Conservation (phyloP, 805 yeast genomes). For the Saccharomycopsis babjevae region DNA sequence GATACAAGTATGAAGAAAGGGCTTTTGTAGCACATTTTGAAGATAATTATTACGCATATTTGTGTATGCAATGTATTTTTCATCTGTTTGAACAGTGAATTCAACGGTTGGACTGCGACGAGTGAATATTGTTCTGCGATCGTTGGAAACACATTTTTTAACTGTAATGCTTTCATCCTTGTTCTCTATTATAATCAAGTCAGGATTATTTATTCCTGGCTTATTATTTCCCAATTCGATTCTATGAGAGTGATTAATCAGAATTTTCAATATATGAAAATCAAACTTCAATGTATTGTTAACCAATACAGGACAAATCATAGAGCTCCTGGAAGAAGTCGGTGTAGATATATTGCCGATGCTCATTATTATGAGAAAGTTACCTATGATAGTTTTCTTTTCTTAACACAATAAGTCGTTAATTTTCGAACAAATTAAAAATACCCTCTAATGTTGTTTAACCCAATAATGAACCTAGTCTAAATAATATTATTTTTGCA, state of each 20-base stretch:
- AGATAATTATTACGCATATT: not conserved
- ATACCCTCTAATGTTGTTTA: too few species aligned
- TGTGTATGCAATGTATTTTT: constrained; percentile 12
- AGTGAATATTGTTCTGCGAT: not conserved
- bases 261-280: not conserved
- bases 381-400: constrained; percentile 4
- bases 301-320: constrained; percentile 3
- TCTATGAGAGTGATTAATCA: not conserved
- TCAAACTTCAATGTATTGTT: constrained; percentile 1
- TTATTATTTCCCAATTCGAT: not conserved
- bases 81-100: constrained; percentile 15
- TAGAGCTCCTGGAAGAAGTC: not conserved
- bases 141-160: not conserved
- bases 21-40: not conserved
- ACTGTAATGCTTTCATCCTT: not conserved
- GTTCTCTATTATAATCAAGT: not conserved
- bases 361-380: constrained; percentile 4
- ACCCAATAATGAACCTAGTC: constrained; percentile 30
- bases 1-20: not conserved
- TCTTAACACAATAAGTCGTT: too few species aligned
- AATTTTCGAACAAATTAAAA: too few species aligned
- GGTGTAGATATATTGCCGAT: not conserved
- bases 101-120: not conserved
- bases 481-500: not conserved
- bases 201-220: not conserved